These are phyloP conservation scores for Fusarium incarnatum DNA, from an alignment of 2,329 filamentous ascomycete genomes.

Conservation along the genomic window DNA sequence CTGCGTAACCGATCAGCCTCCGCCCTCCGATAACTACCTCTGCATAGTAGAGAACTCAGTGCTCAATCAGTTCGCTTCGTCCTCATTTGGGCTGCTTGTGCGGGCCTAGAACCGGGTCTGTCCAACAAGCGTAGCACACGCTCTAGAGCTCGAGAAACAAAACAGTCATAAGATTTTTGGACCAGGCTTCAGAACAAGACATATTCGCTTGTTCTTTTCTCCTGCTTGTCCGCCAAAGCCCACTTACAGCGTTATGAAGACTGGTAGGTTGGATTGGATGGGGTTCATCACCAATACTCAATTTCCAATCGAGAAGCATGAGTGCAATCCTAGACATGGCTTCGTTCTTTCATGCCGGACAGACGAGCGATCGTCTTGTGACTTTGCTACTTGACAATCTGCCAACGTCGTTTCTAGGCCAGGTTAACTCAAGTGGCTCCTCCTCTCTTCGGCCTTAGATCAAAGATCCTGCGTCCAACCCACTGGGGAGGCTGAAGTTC, in stretches of 20 bases:
- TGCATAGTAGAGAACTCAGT: background rate
- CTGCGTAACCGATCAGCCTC: slow-evolving; percentile 12
- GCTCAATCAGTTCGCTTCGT: background rate
- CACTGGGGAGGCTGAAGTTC: slow-evolving; percentile 33
- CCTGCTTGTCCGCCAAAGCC: background rate
- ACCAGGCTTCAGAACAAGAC: background rate
- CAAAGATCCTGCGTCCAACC: slow-evolving; percentile 26
- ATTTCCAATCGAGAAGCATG: background rate
- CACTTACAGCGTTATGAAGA: background rate
- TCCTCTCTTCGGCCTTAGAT: slow-evolving; percentile 7
- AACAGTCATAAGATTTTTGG: background rate
- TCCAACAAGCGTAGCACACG: background rate
- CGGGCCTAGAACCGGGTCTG: background rate
- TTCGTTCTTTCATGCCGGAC: slow-evolving; percentile 11
- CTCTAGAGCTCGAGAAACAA: background rate
- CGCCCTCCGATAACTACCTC: background rate
- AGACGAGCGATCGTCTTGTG: background rate
- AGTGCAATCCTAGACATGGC: background rate
- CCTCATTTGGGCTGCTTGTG: background rate
- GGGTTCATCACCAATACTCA: background rate
- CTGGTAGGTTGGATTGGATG: background rate
- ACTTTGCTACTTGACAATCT: background rate
- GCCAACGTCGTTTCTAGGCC: slow-evolving; percentile 8
- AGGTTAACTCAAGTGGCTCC: slow-evolving; percentile 1
- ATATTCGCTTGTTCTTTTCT: background rate